phyloP scores from a whole-genome alignment of 2,329 filamentous ascomycete species.

The Arthrocladium fulminans region DNA sequence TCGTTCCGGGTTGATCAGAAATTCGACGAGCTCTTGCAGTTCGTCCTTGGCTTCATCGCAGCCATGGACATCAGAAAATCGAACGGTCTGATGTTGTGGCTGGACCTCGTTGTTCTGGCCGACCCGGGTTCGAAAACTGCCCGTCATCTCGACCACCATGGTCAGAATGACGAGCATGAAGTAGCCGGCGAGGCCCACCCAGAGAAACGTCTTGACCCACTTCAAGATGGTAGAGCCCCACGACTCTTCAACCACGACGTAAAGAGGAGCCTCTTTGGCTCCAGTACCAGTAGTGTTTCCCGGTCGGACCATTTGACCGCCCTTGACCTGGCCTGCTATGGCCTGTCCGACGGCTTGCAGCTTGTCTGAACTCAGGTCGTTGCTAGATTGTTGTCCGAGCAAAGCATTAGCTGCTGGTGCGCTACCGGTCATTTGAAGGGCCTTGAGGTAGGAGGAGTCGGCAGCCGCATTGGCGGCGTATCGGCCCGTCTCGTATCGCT shows the following conservation, averaged over 20 bases:
- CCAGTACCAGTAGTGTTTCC: slow-evolving; percentile 52
- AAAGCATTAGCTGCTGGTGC: slow-evolving; percentile 20
- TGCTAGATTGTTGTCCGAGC: neutral
- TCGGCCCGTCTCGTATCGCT: slow-evolving; percentile 76
- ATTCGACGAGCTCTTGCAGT: slow-evolving; percentile 92
- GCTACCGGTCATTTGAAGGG: slow-evolving; percentile 55
- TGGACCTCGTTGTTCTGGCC: slow-evolving; percentile 73
- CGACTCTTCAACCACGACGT: slow-evolving; percentile 92
- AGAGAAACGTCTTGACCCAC: slow-evolving; percentile 79
- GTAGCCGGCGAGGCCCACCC: slow-evolving; percentile 71
- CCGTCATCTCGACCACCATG: slow-evolving; percentile 72
- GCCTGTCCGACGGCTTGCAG: slow-evolving; percentile 74
- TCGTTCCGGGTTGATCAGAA: slow-evolving; percentile 82
- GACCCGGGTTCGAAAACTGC: slow-evolving; percentile 57
- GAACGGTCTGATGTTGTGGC: slow-evolving; percentile 81
- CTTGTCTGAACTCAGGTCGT: slow-evolving; percentile 49
- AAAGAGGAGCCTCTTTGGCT: slow-evolving; percentile 73
- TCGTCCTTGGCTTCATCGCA: slow-evolving; percentile 98
- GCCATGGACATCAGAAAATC: slow-evolving; percentile 89
- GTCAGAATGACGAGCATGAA: slow-evolving; percentile 70
- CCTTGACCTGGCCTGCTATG: slow-evolving; percentile 58
- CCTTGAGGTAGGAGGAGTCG: slow-evolving; percentile 71
- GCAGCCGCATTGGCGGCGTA: slow-evolving; percentile 72
- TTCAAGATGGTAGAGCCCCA: slow-evolving; percentile 71
- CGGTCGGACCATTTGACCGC: slow-evolving; percentile 45